Evolutionary conservation across 306 rosid species (phyloP).

Genomic region (Citrullus amarus): DNA sequence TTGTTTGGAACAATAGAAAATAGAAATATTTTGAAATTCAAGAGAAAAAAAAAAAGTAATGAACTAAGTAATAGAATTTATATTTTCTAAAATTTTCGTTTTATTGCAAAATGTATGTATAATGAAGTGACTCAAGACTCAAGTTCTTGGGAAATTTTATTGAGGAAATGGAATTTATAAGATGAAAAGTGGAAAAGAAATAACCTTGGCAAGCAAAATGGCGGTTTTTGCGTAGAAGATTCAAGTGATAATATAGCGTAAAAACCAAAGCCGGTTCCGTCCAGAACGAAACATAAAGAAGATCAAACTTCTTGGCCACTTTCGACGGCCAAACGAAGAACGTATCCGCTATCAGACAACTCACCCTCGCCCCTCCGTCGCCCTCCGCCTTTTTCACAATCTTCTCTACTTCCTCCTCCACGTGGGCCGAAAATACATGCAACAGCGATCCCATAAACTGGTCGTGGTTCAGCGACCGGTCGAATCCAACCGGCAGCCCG

Average conservation of each 20-base stretch:
- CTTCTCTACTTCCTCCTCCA: constrained; percentile 23
- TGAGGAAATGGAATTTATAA: no score
- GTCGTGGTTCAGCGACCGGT: constrained; percentile 45
- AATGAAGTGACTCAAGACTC: no score
- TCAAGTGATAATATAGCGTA: constrained; percentile 33
- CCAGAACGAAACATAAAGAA: constrained; percentile 36
- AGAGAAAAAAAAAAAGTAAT: no score
- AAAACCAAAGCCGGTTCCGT: constrained; percentile 50
- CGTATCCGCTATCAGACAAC: constrained; percentile 37
- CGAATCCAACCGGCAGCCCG: constrained; percentile 39
- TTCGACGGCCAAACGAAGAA: constrained; percentile 46
- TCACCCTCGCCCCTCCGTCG: constrained; percentile 8
- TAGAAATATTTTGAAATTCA: no score
- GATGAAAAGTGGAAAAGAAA: no score
- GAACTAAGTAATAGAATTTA: no score
- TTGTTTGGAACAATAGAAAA: no score
- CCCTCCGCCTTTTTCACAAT: constrained; percentile 5
- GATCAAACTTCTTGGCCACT: constrained; percentile 30
- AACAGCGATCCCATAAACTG: constrained; percentile 33
- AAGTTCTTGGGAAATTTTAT: no score
- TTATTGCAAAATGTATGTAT: no score
- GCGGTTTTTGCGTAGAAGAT: constrained; percentile 30
- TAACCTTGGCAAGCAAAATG: constrained; percentile 35
- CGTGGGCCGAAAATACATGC: constrained; percentile 29
- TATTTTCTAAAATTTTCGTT: no score